Base-by-base conservation (phyloP, 179 eudicot genomes). In the Camellia oleifera region DNA sequence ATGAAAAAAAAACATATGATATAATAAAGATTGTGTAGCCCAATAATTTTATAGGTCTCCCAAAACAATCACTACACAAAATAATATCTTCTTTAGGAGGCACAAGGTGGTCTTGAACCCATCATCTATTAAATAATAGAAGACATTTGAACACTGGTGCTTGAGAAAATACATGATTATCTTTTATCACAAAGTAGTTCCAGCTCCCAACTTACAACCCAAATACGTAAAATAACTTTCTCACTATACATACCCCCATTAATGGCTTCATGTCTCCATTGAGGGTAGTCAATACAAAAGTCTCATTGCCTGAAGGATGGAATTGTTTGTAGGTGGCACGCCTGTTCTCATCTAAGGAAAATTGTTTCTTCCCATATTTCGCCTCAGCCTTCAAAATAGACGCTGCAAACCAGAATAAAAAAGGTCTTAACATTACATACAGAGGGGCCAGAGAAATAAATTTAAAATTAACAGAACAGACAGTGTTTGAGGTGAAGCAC, bases 251-350 rank as follows among this genome's bases (percentile, higher is more conserved):
- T 87, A 94, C 98, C 85, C 87, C 75, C 73, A 88, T 82, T 46
- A 94, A 72, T 14, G 80, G 91, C 80, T 87, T 89, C 78, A 81
- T 80, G 23, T 84, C 80, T 75, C 88, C 88, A 75, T 83, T 83
- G 71, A 83, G 78, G 81, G 80, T 66, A 69, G 87, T 54, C 53
- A 85, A 76, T 52, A 63, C 77, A 52, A 93, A 88, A 42, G 89
- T 58, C 69, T 86, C 89, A 71, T 82, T 83, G 62, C 78, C 85
- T 52, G 77, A 64, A 56, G 88, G 86, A 58, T 79, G 83, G 62
- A 78, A 84, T 42, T 82, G 84, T 79, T 74, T 82, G 83, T 93
- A 94, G 20, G 93, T 87, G 76, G 87, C 88, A 70, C 98, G 97
- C 90, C 89, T 91, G 81, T 84, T 89, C 76, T 91, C 97, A 76